These are phyloP conservation scores for Mixia osmundae DNA, from an alignment of 1,284 basidiomycete genomes.

Conservation along the genomic window DNA sequence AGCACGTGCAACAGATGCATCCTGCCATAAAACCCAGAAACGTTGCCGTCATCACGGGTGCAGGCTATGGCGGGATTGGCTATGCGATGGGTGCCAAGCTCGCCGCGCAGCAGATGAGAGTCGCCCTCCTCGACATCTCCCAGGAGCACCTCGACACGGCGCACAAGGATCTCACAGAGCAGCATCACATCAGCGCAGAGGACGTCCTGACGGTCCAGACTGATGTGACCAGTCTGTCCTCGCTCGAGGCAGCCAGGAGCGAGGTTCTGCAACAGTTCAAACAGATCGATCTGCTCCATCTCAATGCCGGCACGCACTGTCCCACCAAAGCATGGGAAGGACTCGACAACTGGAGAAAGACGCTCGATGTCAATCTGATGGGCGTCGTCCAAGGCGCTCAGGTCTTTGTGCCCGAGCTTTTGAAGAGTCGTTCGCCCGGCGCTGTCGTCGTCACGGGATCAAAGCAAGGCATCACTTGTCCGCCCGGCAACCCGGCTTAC, in stretches of 20 bases:
- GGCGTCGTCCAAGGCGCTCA: constrained; percentile 15
- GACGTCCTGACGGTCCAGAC: constrained; percentile 5
- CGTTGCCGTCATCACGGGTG: constrained; percentile 13
- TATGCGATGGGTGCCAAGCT: constrained; percentile 9
- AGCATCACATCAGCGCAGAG: constrained; percentile 1
- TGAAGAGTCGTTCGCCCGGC: constrained; percentile 9
- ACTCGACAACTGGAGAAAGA: constrained; percentile 10
- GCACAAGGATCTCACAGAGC: not conserved
- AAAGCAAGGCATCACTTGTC: constrained; percentile 17
- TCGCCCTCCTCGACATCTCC: constrained; percentile 12
- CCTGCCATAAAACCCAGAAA: constrained; percentile 10
- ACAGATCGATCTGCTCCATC: constrained; percentile 12
- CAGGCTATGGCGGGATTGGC: constrained; percentile 14
- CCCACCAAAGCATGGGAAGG: constrained; percentile 5
- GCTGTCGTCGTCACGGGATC: constrained; percentile 15
- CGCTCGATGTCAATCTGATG: constrained; percentile 13
- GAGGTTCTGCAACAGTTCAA: constrained; percentile 7
- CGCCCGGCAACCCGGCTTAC: constrained; percentile 15
- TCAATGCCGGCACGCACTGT: constrained; percentile 12
- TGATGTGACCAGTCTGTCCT: constrained; percentile 10
- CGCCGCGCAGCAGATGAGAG: constrained; percentile 6
- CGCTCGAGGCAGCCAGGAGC: constrained; percentile 9
- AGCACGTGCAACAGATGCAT: too few species aligned
- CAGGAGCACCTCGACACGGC: constrained; percentile 3
- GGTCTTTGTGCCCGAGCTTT: constrained; percentile 14